Evolutionary conservation across 2,329 filamentous ascomycete species (phyloP), one percentile per base, ranked within the genome.

Genomic region (Pseudogymnoascus sp.): DNA sequence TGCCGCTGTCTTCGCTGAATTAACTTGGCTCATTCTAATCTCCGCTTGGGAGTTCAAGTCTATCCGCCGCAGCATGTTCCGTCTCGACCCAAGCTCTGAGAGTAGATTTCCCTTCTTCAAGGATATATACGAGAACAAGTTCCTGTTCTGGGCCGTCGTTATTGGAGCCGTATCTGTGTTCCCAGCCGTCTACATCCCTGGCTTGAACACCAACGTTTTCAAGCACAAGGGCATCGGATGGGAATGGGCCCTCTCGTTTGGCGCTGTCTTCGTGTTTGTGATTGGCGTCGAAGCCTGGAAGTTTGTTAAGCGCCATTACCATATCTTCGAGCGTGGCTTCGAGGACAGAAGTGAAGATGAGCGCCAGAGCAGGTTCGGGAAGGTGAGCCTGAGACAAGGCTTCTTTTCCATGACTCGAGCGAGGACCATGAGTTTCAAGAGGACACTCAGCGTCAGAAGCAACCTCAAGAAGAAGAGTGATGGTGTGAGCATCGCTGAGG

Each of bases 191-290:
- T 88, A 88, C 69, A 87, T 88, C 65, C 86, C 86, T 0, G 82
- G 82, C 34, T 78, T 88, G 68, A 88, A 86, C 69, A 79, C 79
- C n/a, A 76, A 76, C 1, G 84, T 87, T 1, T 87, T 87, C 76
- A 83, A 84, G 68, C 84, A 87, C 68, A 79, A 76, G 5, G 81
- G 81, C 1, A 87, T 88, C 63, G 78, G 76, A 6, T 88, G 85
- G 85, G 85, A 88, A 71, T 88, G 84, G 86, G 83, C 77, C 0
- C 79, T 88, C 56, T 81, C 86, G 1, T 80, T 87, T 65, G 75
- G 86, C 28, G 79, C 79, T 28, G 77, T 83, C 0, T 70, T 81
- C 1, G 67, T 88, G 6, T 88, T 88, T 75, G 83, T 88, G 68
- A 67, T 78, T 0, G 84, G 85, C 1, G 78, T 85, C 3, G 86